Conservation (phyloP, 345 rosid genomes). For the Raphanus raphanistrum region DNA sequence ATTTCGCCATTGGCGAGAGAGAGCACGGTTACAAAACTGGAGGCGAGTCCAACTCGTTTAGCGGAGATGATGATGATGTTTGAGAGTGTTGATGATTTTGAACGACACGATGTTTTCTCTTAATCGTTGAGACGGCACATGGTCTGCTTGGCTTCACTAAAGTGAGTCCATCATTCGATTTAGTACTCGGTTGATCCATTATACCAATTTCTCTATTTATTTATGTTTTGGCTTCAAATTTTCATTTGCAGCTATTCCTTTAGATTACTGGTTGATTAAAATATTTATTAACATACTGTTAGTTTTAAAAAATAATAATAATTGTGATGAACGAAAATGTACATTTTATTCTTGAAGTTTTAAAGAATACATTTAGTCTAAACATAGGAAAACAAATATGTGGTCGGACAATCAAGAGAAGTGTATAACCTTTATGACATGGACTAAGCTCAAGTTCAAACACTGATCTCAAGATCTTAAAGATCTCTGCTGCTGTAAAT, state of each 20-base stretch:
- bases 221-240: no score
- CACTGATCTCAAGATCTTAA: no score
- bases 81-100: not conserved
- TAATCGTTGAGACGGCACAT: not conserved
- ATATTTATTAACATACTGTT: not conserved
- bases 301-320: not conserved
- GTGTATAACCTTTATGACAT: not conserved
- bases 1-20: constrained; percentile 40
- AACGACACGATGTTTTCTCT: constrained; percentile 29
- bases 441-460: not conserved
- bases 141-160: not conserved
- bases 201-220: no score
- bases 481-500: not conserved
- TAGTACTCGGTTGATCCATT: not conserved
- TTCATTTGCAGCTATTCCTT: no score
- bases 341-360: not conserved
- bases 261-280: no score
- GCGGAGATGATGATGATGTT: constrained; percentile 10
- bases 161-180: not conserved
- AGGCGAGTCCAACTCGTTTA: not conserved
- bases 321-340: no score
- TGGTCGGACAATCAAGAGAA: not conserved
- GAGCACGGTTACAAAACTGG: not conserved
- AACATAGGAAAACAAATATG: not conserved
- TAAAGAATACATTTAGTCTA: not conserved